Conservation (phyloP, 2,329 filamentous ascomycete species). For the Fusarium secorum region DNA sequence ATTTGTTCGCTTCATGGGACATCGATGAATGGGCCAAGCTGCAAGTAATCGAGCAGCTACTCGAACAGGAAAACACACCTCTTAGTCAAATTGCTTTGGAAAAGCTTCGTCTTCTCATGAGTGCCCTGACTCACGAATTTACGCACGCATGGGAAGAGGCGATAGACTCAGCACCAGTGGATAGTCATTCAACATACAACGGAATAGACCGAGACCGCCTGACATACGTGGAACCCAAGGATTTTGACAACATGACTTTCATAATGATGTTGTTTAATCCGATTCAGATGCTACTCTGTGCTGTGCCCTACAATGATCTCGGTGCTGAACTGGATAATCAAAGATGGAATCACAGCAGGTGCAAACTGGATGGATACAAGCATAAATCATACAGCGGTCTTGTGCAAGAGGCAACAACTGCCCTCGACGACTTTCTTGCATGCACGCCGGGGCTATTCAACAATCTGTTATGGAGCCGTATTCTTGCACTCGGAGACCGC, state of each 20-base stretch:
- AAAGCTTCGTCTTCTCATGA: slow-evolving; percentile 36
- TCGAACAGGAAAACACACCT: slow-evolving; percentile 19
- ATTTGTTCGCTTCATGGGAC: slow-evolving; percentile 37
- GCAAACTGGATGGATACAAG: neutral
- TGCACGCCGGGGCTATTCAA: neutral
- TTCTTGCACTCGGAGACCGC: neutral
- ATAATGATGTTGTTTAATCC: slow-evolving; percentile 26
- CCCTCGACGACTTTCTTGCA: slow-evolving; percentile 20
- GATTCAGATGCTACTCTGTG: slow-evolving; percentile 42
- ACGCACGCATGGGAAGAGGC: slow-evolving; percentile 24
- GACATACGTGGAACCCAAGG: slow-evolving; percentile 47
- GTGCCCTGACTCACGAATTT: slow-evolving; percentile 23
- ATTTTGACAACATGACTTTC: slow-evolving; percentile 33
- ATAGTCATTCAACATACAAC: neutral
- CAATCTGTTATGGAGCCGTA: slow-evolving; percentile 8
- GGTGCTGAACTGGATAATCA: slow-evolving; percentile 17
- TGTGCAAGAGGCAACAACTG: neutral
- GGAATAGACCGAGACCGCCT: slow-evolving; percentile 48
- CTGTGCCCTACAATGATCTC: slow-evolving; percentile 48
- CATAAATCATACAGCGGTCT: neutral
- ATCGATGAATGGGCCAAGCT: slow-evolving; percentile 48
- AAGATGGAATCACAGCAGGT: slow-evolving; percentile 4
- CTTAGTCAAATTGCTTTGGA: slow-evolving; percentile 17
- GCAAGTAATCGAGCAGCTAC: slow-evolving; percentile 38
- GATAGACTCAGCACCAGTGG: neutral